These are phyloP conservation scores for Tulasnella sp. DNA, from an alignment of 768 basidiomycete species.

Conservation along the genomic window DNA sequence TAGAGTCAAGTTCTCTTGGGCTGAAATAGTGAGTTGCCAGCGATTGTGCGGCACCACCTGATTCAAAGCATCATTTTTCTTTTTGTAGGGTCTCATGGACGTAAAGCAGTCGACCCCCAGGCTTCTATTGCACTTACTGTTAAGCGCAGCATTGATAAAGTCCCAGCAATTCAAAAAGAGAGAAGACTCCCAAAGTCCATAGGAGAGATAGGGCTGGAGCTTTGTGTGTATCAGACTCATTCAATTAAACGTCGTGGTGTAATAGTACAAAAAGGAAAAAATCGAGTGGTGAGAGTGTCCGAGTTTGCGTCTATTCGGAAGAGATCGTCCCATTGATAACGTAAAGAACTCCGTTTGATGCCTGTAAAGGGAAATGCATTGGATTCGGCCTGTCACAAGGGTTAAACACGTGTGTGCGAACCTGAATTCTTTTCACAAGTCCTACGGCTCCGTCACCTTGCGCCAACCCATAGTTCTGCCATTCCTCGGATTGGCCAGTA, in stretches of 20 bases:
- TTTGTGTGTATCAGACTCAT: neutral
- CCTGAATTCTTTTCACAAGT: constrained; percentile 58
- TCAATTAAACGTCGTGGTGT: neutral
- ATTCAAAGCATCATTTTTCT: neutral
- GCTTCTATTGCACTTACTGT: neutral
- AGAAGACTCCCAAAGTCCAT: neutral
- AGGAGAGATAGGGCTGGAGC: neutral
- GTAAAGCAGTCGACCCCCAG: neutral
- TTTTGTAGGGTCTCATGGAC: neutral
- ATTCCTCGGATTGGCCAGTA: constrained; percentile 32
- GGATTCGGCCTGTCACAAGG: neutral
- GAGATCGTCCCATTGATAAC: constrained; percentile 48
- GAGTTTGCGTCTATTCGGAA: neutral
- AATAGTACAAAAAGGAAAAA: neutral
- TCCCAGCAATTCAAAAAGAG: neutral
- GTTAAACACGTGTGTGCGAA: constrained; percentile 28
- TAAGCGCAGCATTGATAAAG: neutral
- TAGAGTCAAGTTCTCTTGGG: neutral
- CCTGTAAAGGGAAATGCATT: constrained; percentile 32
- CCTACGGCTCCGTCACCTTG: constrained; percentile 35
- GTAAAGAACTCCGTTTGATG: constrained; percentile 50
- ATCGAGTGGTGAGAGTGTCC: neutral
- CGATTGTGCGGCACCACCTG: neutral
- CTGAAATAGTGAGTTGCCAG: neutral
- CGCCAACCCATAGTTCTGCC: constrained; percentile 53